These are phyloP conservation scores for Graphilbum ipis-grandicollis DNA, from an alignment of 2,329 filamentous ascomycete genomes.

Conservation along the genomic window DNA sequence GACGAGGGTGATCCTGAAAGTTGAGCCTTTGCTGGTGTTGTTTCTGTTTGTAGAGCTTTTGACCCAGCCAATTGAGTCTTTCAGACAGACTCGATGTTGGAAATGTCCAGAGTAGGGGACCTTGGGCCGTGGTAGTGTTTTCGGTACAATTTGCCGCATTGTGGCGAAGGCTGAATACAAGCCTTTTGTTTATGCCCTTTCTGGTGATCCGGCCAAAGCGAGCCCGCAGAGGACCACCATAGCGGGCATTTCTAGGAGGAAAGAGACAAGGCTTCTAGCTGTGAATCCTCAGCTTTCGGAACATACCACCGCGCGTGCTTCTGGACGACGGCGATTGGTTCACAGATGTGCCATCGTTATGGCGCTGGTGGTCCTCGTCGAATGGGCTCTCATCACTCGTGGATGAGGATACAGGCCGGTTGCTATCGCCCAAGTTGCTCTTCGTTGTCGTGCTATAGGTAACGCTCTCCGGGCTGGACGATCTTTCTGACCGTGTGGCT, in stretches of 20 bases:
- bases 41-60: too few species aligned
- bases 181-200: too few species aligned
- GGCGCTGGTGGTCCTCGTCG: background rate
- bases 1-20: too few species aligned
- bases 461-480: background rate
- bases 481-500: background rate
- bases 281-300: slow-evolving; percentile 7
- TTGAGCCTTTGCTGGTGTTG: too few species aligned
- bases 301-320: slow-evolving; percentile 1
- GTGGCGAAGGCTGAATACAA: too few species aligned
- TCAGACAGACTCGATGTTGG: too few species aligned
- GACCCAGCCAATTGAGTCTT: too few species aligned
- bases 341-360: background rate
- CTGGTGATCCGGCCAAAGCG: too few species aligned
- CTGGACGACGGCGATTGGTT: background rate
- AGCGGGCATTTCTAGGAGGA: too few species aligned
- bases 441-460: slow-evolving; percentile 14
- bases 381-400: slow-evolving; percentile 1
- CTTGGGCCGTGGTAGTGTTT: too few species aligned
- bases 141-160: too few species aligned
- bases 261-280: background rate
- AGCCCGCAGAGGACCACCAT: too few species aligned
- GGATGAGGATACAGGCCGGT: slow-evolving; percentile 10
- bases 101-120: background rate
- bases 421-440: slow-evolving; percentile 23